phyloP scores from a whole-genome alignment of 2,329 filamentous ascomycete genomes.

The Neospermospora avenae region DNA sequence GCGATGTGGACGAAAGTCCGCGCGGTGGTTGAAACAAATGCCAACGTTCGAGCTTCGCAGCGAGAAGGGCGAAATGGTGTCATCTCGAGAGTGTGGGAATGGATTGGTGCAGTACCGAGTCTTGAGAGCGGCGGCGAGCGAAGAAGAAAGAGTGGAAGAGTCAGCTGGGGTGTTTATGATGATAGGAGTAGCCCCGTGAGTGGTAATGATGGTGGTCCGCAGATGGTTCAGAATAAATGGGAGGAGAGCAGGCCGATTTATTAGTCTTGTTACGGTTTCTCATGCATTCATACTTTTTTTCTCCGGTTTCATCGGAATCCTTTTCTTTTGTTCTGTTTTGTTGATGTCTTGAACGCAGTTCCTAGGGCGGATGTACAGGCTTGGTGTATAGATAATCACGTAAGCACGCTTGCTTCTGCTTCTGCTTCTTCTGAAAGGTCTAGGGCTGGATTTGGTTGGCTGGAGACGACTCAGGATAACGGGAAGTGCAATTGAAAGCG shows the following conservation, averaged over 20 bases:
- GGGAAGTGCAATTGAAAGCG: neutral
- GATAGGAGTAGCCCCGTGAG: constrained; percentile 26
- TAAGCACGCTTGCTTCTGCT: neutral
- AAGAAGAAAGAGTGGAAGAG: constrained; percentile 48
- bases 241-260: constrained; percentile 35
- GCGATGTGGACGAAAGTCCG: constrained; percentile 81
- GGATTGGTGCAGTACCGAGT: constrained; percentile 57
- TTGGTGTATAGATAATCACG: neutral
- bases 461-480: neutral
- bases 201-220: constrained; percentile 28
- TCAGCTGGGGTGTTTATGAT: constrained; percentile 34
- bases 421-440: neutral
- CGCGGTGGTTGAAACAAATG: constrained; percentile 86
- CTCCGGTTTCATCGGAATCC: neutral
- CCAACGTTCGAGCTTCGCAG: constrained; percentile 78
- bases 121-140: constrained; percentile 32
- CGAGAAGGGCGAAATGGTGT: constrained; percentile 65
- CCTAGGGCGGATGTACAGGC: neutral
- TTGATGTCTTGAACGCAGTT: neutral
- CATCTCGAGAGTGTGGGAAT: constrained; percentile 65
- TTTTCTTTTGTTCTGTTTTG: neutral
- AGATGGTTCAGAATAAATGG: constrained; percentile 30
- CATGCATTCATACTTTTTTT: neutral
- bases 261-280: constrained; percentile 14
- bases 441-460: neutral